phyloP scores from a whole-genome alignment of 2,329 filamentous ascomycete species.

The Fusarium virguliforme region DNA sequence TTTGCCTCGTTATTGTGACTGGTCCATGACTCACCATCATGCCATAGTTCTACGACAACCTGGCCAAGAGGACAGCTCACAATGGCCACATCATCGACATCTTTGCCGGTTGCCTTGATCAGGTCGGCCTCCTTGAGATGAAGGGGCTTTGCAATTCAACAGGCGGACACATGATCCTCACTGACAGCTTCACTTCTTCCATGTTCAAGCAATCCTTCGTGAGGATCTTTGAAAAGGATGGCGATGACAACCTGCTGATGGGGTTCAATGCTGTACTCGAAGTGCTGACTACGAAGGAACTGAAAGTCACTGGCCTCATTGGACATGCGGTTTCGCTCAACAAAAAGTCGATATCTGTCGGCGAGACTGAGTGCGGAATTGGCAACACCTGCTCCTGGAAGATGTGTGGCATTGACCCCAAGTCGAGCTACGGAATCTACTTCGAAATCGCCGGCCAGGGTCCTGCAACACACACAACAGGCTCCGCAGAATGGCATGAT shows the following conservation, averaged over 20 bases:
- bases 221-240: constrained; percentile 97
- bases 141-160: constrained; percentile 97
- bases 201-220: constrained; percentile 99
- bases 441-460: constrained; percentile 98
- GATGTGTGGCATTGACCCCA: constrained; percentile 98
- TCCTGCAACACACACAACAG: constrained; percentile 87
- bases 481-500: constrained; percentile 94
- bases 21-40: constrained; percentile 47
- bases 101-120: constrained; percentile 96
- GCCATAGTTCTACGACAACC: constrained; percentile 87
- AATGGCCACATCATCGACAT: constrained; percentile 99
- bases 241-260: constrained; percentile 94
- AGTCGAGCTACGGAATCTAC: constrained; percentile 94
- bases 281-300: constrained; percentile 95
- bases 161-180: constrained; percentile 97
- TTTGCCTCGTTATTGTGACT: not conserved
- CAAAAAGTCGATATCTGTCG: constrained; percentile 97
- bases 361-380: constrained; percentile 98
- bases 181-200: constrained; percentile 97
- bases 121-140: constrained; percentile 98
- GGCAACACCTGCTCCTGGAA: constrained; percentile 99
- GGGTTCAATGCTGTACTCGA: constrained; percentile 98
- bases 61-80: constrained; percentile 94
- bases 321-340: constrained; percentile 97
- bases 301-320: constrained; percentile 98